Conservation (phyloP, 208 protist genomes). For the Acanthamoeba lenticulata region DNA sequence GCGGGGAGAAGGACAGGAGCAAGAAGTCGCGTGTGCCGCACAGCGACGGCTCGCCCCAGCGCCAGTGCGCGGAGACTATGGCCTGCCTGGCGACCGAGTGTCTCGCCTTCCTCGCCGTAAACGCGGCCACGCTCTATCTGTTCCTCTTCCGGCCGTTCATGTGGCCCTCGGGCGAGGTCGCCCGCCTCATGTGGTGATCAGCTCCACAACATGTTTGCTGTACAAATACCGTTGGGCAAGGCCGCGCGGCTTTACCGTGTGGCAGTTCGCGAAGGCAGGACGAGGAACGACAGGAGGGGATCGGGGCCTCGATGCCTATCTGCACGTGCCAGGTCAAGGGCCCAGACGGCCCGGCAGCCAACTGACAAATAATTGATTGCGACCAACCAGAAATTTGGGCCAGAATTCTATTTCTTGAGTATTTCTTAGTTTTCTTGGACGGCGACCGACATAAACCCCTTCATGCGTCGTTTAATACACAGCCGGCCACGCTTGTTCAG, state of each 20-base stretch:
- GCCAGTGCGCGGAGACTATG: neutral
- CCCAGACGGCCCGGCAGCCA: too few relatives aligned
- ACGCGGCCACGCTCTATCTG: constrained; percentile 25
- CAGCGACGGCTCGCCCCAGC: neutral
- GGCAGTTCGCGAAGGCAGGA: too few relatives aligned
- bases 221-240: too few relatives aligned
- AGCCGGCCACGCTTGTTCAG: neutral
- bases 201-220: too few relatives aligned
- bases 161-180: constrained; percentile 4
- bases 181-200: constrained; percentile 46
- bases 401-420: neutral
- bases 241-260: too few relatives aligned
- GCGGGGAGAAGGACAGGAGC: neutral
- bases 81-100: constrained; percentile 9
- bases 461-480: neutral
- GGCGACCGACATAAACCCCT: neutral
- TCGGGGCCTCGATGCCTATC: too few relatives aligned
- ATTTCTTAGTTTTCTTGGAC: neutral
- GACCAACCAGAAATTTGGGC: neutral
- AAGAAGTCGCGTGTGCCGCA: neutral
- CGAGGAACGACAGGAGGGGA: too few relatives aligned
- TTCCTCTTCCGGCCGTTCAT: neutral
- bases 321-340: too few relatives aligned
- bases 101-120: neutral
- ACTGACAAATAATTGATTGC: too few relatives aligned